Base-by-base conservation (phyloP, 139 green algal genomes). In the Coelastrella sp. region DNA sequence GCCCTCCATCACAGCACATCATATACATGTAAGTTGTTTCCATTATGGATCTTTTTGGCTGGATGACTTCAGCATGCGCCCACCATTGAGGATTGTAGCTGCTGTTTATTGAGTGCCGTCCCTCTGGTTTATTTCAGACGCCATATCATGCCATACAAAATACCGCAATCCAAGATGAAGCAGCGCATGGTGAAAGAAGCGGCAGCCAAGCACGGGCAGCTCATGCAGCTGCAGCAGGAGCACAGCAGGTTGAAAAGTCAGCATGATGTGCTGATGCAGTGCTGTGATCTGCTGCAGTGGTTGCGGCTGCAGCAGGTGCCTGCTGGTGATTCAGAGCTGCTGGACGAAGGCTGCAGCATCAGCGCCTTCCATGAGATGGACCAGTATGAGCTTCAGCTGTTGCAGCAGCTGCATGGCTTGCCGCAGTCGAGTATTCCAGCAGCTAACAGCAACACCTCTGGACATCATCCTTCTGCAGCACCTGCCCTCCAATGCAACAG, bases 81-180 rank as follows among this genome's bases (percentile, higher is more conserved):
- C 35, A 49, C 35, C 35, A 49, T 49, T 49, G 35, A 49, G 35
- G 35, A 49, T 49, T 49, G 35, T 3, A 49, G 35, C 35, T 49
- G 35, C 35, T 49, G 35, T 49, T 49, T 49, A 49, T 49, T 49
- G 1, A 49, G 35, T 49, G 35, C 35, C 35, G 35, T 1, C 35
- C 1, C 35, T 49, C 35, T 49, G 35, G 35, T 49, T 49, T 49
- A 49, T 49, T 49, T 1, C 35, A 49, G 35, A 49, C 35, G 35
- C 35, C 35, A 17, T 72, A 57, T 8, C 22, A 86, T 86, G 81
- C 81, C 81, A 9, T 86, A 86, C 22, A 86, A 86, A 8, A n/a
- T 86, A 15, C 81, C 81, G 57, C 81, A 86, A 24, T 86, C 81
- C 22, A 73, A 86, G 59, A 35, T 75, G 17, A 57, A 49, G 60